phyloP scores from a whole-genome alignment of 164 flowering plant genomes.

The Berberis thunbergii region DNA sequence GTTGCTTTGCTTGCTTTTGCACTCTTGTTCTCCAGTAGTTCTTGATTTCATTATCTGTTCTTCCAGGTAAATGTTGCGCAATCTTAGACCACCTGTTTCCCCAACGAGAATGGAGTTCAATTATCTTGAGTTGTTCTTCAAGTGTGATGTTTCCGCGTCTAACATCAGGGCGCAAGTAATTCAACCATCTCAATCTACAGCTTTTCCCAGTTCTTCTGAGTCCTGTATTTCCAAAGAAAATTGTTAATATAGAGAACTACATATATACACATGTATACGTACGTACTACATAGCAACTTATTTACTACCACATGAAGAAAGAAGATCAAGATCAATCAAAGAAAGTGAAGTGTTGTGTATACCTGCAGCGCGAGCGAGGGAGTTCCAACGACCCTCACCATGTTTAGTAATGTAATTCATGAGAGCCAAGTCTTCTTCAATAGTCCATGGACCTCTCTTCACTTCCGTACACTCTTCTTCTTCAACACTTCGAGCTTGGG shows the following conservation, averaged over 20 bases:
- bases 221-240: conserved; percentile 26
- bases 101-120: conserved; percentile 73
- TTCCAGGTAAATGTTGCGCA: conserved; percentile 52
- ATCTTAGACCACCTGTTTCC: conserved; percentile 29
- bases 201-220: conserved; percentile 67
- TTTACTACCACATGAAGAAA: too few species aligned
- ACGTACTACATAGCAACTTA: too few species aligned
- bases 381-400: conserved; percentile 77
- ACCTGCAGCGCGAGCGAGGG: conserved; percentile 60
- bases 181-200: conserved; percentile 72
- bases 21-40: conserved; percentile 95
- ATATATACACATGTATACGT: too few species aligned
- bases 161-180: conserved; percentile 70
- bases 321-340: too few species aligned
- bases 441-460: conserved; percentile 74
- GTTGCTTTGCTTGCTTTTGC: conserved; percentile 91
- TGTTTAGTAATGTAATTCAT: conserved; percentile 47
- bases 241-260: not conserved
- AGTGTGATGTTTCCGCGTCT: conserved; percentile 68
- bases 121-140: conserved; percentile 69
- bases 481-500: not conserved
- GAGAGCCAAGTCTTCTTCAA: conserved; percentile 59
- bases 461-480: conserved; percentile 30
- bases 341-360: not conserved
- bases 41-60: conserved; percentile 91